Conservation (phyloP, 2,329 filamentous ascomycete species). For the Aureobasidium subglaciale region DNA sequence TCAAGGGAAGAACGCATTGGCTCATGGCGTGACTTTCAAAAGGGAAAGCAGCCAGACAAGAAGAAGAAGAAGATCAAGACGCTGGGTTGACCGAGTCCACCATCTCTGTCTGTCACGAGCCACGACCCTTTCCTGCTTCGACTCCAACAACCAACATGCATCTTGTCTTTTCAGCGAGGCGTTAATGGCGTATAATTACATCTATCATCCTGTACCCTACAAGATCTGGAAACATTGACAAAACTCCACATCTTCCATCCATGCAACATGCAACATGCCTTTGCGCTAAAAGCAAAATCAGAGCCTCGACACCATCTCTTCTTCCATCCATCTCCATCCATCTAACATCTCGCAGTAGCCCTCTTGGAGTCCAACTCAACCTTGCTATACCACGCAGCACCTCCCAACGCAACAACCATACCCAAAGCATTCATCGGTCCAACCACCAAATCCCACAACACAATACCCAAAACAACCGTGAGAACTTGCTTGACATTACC, state of each 20-base stretch:
- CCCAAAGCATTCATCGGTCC: conserved; percentile 42
- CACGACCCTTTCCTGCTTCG: not conserved
- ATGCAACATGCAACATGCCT: not conserved
- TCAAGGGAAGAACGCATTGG: conserved; percentile 85
- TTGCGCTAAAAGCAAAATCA: not conserved
- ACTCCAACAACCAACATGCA: not conserved
- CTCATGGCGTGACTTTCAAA: conserved; percentile 89
- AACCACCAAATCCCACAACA: conserved; percentile 30
- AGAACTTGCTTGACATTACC: conserved; percentile 33
- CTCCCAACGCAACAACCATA: conserved; percentile 48
- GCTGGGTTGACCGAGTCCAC: conserved; percentile 36
- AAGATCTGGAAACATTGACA: too few species aligned
- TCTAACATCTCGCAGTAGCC: not conserved
- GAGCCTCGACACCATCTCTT: too few species aligned
- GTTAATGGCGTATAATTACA: conserved; percentile 6
- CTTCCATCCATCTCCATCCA: too few species aligned
- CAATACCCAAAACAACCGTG: conserved; percentile 31
- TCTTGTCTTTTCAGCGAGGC: not conserved
- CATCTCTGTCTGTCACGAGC: not conserved
- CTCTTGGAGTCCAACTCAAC: conserved; percentile 48
- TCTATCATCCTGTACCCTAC: not conserved
- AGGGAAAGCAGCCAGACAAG: conserved; percentile 41
- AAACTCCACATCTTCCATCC: not conserved
- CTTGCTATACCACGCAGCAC: conserved; percentile 52
- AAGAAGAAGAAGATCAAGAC: conserved; percentile 45